Evolutionary conservation across 2,329 filamentous ascomycete species (phyloP), one percentile per base, ranked within the genome.

Genomic region (Botrytis sinoallii): DNA sequence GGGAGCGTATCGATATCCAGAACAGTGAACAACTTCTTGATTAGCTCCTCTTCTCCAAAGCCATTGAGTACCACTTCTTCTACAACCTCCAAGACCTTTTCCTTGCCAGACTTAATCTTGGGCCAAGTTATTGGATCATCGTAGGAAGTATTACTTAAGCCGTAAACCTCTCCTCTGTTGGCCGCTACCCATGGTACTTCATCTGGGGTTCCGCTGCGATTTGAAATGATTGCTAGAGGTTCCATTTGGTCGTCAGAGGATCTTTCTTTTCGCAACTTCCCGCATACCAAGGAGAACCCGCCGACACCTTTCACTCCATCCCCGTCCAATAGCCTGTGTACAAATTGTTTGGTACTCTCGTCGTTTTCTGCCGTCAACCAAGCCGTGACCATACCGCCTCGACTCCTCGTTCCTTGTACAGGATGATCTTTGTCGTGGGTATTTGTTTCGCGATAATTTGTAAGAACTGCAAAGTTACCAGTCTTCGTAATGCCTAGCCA

Each of bases 271-370:
- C 81, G 82, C 77, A 92, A 82, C 78, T 89, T 90, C 14, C 88
- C 89, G 75, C 89, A 91, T n/a, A 91, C 84, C 79, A 92, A 85
- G 38, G 88, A 90, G 79, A 92, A 92, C 0, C 90, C 90, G 10
- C 90, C 90, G 25, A 91, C 88, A 68, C 88, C 89, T 77, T 87
- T 87, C 35, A 90, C 86, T 16, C 87, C 85, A 38, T 80, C 80
- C 42, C 85, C 85, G 59, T 85, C 83, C 67, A 90, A 84, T 77
- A 90, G 83, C 16, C 83, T 82, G 71, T 85, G 79, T 25, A 90
- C 87, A 77, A 88, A 89, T 4, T 86, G 81, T 46, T 83, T 81
- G 2, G 88, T 84, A 25, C 82, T 82, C 78, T 88, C 85, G n/a
- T 83, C 81, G 1, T 84, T 82, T 18, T 85, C 81, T 35, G 85